phyloP scores from a whole-genome alignment of 2,329 filamentous ascomycete species.

The Cercospora beticola region DNA sequence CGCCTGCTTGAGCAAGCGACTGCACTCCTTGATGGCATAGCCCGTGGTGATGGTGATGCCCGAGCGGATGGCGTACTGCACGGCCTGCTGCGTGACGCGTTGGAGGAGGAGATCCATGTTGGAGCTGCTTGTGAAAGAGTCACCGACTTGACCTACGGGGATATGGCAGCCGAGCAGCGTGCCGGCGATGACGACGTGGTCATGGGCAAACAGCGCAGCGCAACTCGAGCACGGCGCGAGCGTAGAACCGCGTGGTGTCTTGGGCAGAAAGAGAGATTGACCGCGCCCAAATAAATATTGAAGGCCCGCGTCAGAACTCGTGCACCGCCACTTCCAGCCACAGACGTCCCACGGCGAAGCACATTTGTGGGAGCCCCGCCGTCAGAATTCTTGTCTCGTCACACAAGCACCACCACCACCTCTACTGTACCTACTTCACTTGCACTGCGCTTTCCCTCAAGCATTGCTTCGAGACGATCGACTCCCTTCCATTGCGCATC shows the following conservation, averaged over 20 bases:
- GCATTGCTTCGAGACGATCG: background rate
- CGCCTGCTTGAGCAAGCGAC: slow-evolving; percentile 71
- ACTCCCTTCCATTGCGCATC: background rate
- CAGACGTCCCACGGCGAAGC: background rate
- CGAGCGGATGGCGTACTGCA: slow-evolving; percentile 89
- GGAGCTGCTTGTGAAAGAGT: background rate
- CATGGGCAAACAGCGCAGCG: background rate
- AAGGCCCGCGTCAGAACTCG: background rate
- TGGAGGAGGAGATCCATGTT: slow-evolving; percentile 69
- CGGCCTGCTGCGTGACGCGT: slow-evolving; percentile 72
- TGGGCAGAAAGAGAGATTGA: background rate
- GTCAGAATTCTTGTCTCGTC: background rate
- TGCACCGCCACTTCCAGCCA: background rate
- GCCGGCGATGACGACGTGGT: background rate
- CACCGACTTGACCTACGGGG: background rate
- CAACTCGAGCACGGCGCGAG: background rate
- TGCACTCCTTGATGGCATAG: slow-evolving; percentile 81
- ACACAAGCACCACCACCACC: background rate
- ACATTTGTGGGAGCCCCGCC: background rate
- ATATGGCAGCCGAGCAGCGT: background rate
- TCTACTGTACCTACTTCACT: background rate
- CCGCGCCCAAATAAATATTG: background rate
- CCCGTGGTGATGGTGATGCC: slow-evolving; percentile 81
- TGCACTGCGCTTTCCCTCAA: background rate
- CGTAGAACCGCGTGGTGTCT: background rate